Evolutionary conservation across 2,329 filamentous ascomycete species (phyloP).

Genomic region (Didymosphaeria variabile): DNA sequence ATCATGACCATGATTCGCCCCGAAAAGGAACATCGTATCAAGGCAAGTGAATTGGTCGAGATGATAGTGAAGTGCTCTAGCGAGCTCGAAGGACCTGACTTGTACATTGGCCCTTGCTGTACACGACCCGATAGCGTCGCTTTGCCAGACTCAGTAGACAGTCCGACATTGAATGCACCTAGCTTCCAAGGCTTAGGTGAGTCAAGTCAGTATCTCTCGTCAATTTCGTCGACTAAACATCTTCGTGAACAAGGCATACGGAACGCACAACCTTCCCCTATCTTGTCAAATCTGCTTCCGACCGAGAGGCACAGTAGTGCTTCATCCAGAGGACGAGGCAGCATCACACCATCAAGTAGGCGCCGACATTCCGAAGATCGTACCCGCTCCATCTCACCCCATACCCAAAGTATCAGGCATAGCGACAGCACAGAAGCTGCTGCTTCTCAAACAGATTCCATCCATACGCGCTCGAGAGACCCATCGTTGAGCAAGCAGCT

Average conservation of each 20-base stretch:
- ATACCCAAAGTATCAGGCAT: not conserved
- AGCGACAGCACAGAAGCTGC: conserved; percentile 15
- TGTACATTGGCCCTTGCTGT: conserved; percentile 27
- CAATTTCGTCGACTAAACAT: not conserved
- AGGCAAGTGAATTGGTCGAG: conserved; percentile 11
- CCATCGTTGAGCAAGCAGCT: not conserved
- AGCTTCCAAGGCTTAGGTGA: conserved; percentile 15
- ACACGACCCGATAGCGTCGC: conserved; percentile 21
- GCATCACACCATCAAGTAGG: conserved; percentile 1
- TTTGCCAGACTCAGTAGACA: conserved; percentile 10
- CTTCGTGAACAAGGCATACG: not conserved
- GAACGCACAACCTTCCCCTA: not conserved
- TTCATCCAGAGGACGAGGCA: conserved; percentile 6
- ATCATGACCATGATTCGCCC: conserved; percentile 25
- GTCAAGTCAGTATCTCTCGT: not conserved
- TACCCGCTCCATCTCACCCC: conserved; percentile 20
- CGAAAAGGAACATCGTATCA: conserved; percentile 10
- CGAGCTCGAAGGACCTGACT: conserved; percentile 3
- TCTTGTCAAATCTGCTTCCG: not conserved
- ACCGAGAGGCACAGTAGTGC: conserved; percentile 4
- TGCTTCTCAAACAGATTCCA: conserved; percentile 7
- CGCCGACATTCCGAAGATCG: conserved; percentile 12
- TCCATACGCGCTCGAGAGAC: not conserved
- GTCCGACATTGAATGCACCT: conserved; percentile 12
- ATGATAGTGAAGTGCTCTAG: conserved; percentile 21